Evolutionary conservation across 2,329 filamentous ascomycete species (phyloP).

Genomic region (Falciphora oryzae): DNA sequence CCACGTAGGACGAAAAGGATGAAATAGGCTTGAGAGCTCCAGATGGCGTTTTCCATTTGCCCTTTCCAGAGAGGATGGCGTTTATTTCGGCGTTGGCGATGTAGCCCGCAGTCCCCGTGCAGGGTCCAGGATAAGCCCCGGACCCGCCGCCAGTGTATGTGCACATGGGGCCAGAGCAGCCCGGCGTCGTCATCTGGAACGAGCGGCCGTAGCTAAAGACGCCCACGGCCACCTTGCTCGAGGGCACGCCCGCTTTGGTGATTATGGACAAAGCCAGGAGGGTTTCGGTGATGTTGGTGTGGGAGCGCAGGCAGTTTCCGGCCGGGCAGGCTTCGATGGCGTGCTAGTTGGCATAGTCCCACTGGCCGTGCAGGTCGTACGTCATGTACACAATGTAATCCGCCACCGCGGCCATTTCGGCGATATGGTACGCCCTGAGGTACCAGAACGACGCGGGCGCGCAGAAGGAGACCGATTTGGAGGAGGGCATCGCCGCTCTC

Average conservation of each 20-base stretch:
- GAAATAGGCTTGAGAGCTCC: too few species aligned
- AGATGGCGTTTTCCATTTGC: background rate
- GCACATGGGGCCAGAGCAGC: conserved; percentile 11
- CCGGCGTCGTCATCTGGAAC: conserved; percentile 12
- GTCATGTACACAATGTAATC: conserved; percentile 29
- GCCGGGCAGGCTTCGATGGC: background rate
- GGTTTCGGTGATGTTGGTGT: conserved; percentile 7
- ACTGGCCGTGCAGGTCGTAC: conserved; percentile 24
- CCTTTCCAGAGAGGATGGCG: conserved; percentile 6
- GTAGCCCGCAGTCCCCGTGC: conserved; percentile 12
- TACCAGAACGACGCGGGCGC: conserved; percentile 15
- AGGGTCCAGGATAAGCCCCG: conserved; percentile 9
- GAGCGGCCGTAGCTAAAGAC: conserved; percentile 14
- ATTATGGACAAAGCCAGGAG: conserved; percentile 23
- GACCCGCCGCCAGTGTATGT: conserved; percentile 10
- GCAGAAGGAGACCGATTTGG: too few species aligned
- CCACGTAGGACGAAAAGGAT: too few species aligned
- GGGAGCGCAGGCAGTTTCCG: conserved; percentile 4
- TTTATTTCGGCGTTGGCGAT: conserved; percentile 13
- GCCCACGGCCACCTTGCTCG: conserved; percentile 13
- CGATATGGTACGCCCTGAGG: conserved; percentile 24
- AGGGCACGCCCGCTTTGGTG: conserved; percentile 26
- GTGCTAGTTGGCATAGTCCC: background rate
- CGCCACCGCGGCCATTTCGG: conserved; percentile 20
- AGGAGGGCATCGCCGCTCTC: too few species aligned